Conservation (phyloP, 2,329 filamentous ascomycete genomes). For the Lasiodiplodia gonubiensis region DNA sequence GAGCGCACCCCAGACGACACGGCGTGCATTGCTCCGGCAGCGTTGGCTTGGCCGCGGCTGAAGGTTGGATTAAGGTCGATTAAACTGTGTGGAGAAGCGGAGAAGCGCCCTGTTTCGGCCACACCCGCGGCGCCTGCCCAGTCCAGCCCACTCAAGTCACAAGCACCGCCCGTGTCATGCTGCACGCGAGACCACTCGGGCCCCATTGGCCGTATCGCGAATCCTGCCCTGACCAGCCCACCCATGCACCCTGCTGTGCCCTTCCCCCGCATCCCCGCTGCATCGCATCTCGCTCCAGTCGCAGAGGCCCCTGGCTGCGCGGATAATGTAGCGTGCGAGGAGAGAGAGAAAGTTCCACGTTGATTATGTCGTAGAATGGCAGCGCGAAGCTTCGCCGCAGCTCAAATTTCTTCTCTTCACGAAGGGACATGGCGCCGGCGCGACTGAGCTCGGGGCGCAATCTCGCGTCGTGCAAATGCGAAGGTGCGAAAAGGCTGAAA, state of each 20-base stretch:
- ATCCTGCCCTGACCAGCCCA: background rate
- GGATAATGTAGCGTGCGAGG: background rate
- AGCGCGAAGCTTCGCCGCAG: too few species aligned
- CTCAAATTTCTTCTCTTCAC: background rate
- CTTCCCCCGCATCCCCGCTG: slow-evolving; percentile 15
- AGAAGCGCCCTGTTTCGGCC: slow-evolving; percentile 11
- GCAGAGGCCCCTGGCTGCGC: background rate
- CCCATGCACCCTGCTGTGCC: background rate
- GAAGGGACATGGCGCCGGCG: background rate
- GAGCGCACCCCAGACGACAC: background rate
- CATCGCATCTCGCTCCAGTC: background rate
- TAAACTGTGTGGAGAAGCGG: slow-evolving; percentile 20
- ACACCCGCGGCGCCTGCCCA: background rate
- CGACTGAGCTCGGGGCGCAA: background rate
- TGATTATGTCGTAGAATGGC: too few species aligned
- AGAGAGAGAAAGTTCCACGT: background rate
- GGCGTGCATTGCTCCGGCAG: slow-evolving; percentile 13
- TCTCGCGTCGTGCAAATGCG: slow-evolving; percentile 12
- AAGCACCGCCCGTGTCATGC: slow-evolving; percentile 17
- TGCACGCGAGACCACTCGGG: slow-evolving; percentile 1
- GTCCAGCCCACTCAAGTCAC: background rate
- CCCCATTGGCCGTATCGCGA: background rate
- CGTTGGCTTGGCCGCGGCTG: slow-evolving; percentile 13
- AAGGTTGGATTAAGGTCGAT: slow-evolving; percentile 21
- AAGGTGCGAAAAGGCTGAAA: slow-evolving; percentile 16